Conservation (phyloP, 768 basidiomycete species). For the Russula lepida region DNA sequence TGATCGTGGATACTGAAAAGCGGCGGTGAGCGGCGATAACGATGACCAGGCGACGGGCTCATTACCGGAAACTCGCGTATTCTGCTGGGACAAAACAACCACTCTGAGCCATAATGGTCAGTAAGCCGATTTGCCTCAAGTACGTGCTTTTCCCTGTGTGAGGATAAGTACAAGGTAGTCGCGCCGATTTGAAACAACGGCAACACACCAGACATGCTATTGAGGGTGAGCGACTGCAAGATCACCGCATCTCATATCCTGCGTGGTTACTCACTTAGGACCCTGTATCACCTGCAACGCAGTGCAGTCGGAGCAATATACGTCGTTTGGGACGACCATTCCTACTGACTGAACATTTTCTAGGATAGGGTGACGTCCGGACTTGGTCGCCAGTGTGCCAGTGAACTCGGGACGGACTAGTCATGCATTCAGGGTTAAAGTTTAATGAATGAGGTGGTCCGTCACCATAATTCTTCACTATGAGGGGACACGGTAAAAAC, state of each 20-base stretch:
- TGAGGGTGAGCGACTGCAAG: neutral
- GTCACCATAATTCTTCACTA: slow-evolving; percentile 45
- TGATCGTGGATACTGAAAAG: slow-evolving; percentile 64
- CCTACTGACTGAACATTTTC: slow-evolving; percentile 63
- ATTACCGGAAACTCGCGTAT: slow-evolving; percentile 88
- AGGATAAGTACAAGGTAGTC: neutral
- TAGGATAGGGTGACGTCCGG: slow-evolving; percentile 81
- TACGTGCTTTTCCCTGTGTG: slow-evolving; percentile 83
- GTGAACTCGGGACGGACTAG: slow-evolving; percentile 88
- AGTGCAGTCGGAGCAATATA: slow-evolving; percentile 77
- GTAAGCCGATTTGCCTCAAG: slow-evolving; percentile 75
- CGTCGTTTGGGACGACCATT: slow-evolving; percentile 79
- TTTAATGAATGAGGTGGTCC: neutral
- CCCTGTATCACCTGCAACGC: slow-evolving; percentile 90
- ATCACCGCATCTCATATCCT: neutral
- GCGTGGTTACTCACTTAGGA: slow-evolving; percentile 53
- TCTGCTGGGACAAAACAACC: slow-evolving; percentile 91
- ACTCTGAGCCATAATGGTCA: slow-evolving; percentile 81
- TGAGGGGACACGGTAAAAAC: neutral
- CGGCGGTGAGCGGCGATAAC: neutral
- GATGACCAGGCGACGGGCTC: slow-evolving; percentile 2
- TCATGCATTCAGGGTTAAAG: neutral
- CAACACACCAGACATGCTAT: slow-evolving; percentile 52
- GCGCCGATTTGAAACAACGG: neutral
- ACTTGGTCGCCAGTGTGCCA: slow-evolving; percentile 81